These are phyloP conservation scores for Rhizopogon sp. DNA, from an alignment of 768 basidiomycete genomes.

Conservation along the genomic window DNA sequence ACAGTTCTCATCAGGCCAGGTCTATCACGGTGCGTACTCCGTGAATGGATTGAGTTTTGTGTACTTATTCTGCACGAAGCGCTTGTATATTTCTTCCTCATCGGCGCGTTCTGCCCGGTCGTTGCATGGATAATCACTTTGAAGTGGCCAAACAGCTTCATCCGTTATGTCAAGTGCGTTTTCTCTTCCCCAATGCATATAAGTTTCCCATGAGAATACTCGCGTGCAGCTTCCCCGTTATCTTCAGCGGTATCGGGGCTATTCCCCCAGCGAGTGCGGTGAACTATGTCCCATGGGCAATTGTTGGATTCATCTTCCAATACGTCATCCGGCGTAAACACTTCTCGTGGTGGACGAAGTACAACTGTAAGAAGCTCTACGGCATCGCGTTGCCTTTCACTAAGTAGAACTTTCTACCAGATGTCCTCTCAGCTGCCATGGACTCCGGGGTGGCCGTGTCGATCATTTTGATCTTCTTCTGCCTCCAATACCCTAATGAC, in stretches of 20 bases:
- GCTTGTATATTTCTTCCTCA: conserved; percentile 74
- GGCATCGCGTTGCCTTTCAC: neutral
- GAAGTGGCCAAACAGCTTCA: conserved; percentile 58
- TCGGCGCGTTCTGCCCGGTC: conserved; percentile 61
- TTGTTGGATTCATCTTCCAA: conserved; percentile 64
- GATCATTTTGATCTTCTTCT: conserved; percentile 53
- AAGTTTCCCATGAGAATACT: neutral
- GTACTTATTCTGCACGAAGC: conserved; percentile 5
- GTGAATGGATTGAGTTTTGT: neutral
- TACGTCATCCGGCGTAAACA: conserved; percentile 53
- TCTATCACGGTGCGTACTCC: conserved; percentile 41
- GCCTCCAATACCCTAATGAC: conserved; percentile 59
- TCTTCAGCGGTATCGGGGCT: conserved; percentile 52
- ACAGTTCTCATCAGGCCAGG: conserved; percentile 63
- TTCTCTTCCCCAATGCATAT: neutral
- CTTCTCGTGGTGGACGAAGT: conserved; percentile 68
- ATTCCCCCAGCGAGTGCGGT: conserved; percentile 65
- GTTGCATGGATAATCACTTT: conserved; percentile 47
- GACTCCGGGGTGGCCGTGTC: conserved; percentile 65
- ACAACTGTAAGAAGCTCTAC: conserved; percentile 26
- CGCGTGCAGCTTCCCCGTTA: conserved; percentile 35
- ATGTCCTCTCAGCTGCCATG: conserved; percentile 67
- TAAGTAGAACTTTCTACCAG: conserved; percentile 13
- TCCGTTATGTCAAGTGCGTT: conserved; percentile 61
- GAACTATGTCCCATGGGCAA: conserved; percentile 65